Conservation (phyloP, 2,329 filamentous ascomycete species). For the Neofusicoccum cordaticola region DNA sequence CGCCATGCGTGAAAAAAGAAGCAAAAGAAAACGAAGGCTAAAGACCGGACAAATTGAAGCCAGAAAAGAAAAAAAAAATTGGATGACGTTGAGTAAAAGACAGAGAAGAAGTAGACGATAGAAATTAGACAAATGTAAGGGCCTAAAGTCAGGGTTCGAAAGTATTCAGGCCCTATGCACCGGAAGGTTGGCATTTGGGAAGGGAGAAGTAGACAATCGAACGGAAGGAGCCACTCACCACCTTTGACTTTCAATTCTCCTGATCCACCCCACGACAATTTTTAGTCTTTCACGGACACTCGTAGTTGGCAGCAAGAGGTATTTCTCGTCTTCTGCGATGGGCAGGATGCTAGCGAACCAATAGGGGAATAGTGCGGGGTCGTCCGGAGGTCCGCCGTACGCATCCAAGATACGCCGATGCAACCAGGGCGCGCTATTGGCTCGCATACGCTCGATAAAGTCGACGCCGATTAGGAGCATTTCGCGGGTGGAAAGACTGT, state of each 20-base stretch:
- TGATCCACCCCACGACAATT: slow-evolving; percentile 76
- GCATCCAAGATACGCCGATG: slow-evolving; percentile 67
- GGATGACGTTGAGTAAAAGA: neutral
- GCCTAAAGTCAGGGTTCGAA: neutral
- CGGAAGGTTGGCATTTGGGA: neutral
- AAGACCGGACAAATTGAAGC: neutral
- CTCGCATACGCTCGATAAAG: slow-evolving; percentile 69
- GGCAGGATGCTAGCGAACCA: slow-evolving; percentile 86
- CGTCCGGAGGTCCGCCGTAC: slow-evolving; percentile 74
- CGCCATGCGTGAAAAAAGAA: slow-evolving; percentile 1
- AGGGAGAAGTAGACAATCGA: neutral
- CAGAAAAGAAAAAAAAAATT: neutral
- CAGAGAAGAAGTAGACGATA: neutral
- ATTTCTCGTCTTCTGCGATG: slow-evolving; percentile 75
- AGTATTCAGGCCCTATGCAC: neutral
- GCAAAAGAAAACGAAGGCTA: neutral
- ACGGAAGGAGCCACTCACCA: slow-evolving; percentile 57
- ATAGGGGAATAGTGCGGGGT: slow-evolving; percentile 78
- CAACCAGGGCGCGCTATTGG: slow-evolving; percentile 70
- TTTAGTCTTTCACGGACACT: slow-evolving; percentile 81
- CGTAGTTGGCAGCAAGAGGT: slow-evolving; percentile 66
- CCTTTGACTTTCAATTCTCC: slow-evolving; percentile 65
- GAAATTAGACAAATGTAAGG: neutral
- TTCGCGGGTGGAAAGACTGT: slow-evolving; percentile 65
- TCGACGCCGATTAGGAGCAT: slow-evolving; percentile 63